phyloP scores from a whole-genome alignment of 345 rosid genomes.

The Dovyalis caffra region DNA sequence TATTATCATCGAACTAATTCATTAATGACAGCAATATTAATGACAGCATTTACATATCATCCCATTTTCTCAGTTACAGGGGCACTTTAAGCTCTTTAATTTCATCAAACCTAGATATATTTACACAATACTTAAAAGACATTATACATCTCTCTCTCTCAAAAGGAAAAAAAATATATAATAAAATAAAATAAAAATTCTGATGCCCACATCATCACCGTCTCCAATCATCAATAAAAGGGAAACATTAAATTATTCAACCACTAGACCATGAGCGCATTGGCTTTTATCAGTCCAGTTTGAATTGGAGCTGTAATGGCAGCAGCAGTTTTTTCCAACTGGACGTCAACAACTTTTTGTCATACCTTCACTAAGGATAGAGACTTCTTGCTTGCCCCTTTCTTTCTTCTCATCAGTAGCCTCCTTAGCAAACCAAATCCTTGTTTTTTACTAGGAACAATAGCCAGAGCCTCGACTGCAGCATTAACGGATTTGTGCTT shows the following conservation, averaged over 20 bases:
- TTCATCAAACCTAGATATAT: not conserved
- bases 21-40: not conserved
- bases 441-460: slow-evolving; percentile 53
- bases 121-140: not conserved
- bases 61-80: not conserved
- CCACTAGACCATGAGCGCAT: not conserved
- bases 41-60: not conserved
- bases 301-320: not conserved
- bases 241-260: not conserved
- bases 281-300: not conserved
- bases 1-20: not conserved
- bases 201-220: not conserved
- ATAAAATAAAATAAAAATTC: not conserved
- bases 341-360: slow-evolving; percentile 2
- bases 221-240: not conserved
- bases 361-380: slow-evolving; percentile 23
- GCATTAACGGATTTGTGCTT: slow-evolving; percentile 23
- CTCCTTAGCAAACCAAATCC: slow-evolving; percentile 57
- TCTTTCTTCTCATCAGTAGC: slow-evolving; percentile 68
- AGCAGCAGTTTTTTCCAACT: not conserved
- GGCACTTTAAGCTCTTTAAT: not conserved
- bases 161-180: not conserved
- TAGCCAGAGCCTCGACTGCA: slow-evolving; percentile 35
- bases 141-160: not conserved
- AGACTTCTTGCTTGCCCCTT: slow-evolving; percentile 52